These are phyloP conservation scores for Colletotrichum eleusines DNA, from an alignment of 2,329 filamentous ascomycete species.

Conservation along the genomic window DNA sequence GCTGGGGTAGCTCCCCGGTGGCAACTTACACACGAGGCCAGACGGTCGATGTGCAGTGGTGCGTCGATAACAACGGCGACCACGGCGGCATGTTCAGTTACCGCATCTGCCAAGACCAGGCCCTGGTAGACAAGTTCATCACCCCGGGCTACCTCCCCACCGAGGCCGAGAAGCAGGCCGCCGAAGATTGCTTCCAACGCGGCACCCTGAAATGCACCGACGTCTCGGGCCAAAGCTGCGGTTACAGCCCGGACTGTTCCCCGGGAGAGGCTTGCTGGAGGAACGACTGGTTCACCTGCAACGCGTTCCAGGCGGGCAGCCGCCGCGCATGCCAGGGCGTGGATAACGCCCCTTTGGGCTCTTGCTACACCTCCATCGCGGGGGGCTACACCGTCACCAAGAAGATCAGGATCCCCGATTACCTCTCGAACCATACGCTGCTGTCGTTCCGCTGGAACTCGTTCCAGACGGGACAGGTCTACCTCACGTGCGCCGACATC, in stretches of 20 bases:
- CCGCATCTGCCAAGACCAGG: constrained; percentile 65
- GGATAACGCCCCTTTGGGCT: constrained; percentile 56
- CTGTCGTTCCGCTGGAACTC: constrained; percentile 67
- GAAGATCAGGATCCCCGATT: constrained; percentile 63
- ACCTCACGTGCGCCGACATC: constrained; percentile 66
- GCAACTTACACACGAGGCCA: constrained; percentile 60
- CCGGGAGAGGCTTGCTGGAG: constrained; percentile 58
- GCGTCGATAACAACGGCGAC: constrained; percentile 67
- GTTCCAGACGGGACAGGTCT: constrained; percentile 66
- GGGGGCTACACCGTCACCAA: constrained; percentile 66
- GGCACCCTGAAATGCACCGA: constrained; percentile 63
- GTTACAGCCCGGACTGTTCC: constrained; percentile 61
- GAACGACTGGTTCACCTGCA: constrained; percentile 69
- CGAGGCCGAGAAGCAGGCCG: constrained; percentile 63
- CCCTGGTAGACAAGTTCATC: constrained; percentile 63
- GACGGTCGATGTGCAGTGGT: constrained; percentile 65
- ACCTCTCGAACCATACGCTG: constrained; percentile 62
- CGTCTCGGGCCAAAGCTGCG: constrained; percentile 62
- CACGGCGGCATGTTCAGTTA: constrained; percentile 69
- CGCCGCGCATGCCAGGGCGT: constrained; percentile 60
- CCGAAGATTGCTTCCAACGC: constrained; percentile 64
- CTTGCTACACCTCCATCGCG: constrained; percentile 64
- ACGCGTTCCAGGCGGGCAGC: constrained; percentile 54
- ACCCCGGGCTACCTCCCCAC: constrained; percentile 61
- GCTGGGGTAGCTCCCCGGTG: constrained; percentile 59